Percentiles rank a stretch among this genome's conserved stretches.
Evolutionary conservation across 2,329 filamentous ascomycete species (phyloP).

Genomic region (Ascochyta rabiei): DNA sequence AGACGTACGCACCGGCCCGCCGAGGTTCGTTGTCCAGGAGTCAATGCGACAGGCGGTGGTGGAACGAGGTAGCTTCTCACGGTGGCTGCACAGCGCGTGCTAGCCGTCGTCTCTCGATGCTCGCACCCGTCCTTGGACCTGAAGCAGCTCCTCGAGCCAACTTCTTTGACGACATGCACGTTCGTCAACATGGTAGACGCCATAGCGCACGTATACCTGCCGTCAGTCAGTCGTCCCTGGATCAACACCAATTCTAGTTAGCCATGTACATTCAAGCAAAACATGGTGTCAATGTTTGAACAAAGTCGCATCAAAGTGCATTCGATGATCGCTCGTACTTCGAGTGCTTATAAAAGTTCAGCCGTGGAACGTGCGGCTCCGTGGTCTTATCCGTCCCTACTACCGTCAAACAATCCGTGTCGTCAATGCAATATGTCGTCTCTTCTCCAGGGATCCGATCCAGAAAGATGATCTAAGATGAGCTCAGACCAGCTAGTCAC

Average conservation of each 20-base stretch:
- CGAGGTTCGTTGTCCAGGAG: background rate
- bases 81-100: conserved; percentile 4
- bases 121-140: conserved; percentile 18
- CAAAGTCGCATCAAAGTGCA: background rate
- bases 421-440: conserved; percentile 18
- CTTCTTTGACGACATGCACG: background rate
- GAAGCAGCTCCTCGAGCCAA: background rate
- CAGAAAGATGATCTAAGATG: conserved; percentile 22
- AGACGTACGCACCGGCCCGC: background rate
- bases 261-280: background rate
- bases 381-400: conserved; percentile 13
- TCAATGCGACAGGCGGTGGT: conserved; percentile 10
- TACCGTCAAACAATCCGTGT: conserved; percentile 9
- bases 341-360: conserved; percentile 15
- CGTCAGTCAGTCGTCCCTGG: background rate
- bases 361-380: conserved; percentile 7
- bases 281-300: background rate
- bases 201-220: background rate
- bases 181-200: background rate
- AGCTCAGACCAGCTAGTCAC: conserved; percentile 38
- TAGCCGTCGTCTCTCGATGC: conserved; percentile 9
- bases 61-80: conserved; percentile 11
- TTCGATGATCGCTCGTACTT: conserved; percentile 13
- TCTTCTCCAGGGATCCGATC: conserved; percentile 21
- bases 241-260: background rate